Conservation (phyloP, 2,329 filamentous ascomycete species). For the Pestalotiopsis sp. region DNA sequence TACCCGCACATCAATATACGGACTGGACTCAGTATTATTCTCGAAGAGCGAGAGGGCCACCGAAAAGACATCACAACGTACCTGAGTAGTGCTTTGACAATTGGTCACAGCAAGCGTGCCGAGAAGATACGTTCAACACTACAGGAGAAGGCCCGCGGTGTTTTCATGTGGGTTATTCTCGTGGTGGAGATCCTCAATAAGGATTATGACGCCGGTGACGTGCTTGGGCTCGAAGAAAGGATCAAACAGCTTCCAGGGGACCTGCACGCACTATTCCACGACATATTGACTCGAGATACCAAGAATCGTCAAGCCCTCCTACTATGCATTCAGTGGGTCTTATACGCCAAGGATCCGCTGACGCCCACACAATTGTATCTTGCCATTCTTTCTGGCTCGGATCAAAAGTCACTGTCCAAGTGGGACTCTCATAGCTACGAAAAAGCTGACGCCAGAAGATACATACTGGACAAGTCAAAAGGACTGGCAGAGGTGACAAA, state of each 20-base stretch:
- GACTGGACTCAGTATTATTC: constrained; percentile 26
- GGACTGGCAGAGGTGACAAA: constrained; percentile 49
- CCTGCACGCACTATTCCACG: constrained; percentile 41
- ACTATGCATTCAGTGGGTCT: constrained; percentile 40
- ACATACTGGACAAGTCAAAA: constrained; percentile 47
- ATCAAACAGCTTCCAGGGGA: constrained; percentile 40
- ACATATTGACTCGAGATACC: constrained; percentile 39
- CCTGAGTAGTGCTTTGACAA: constrained; percentile 30
- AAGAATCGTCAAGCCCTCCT: constrained; percentile 32
- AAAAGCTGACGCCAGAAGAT: constrained; percentile 28
- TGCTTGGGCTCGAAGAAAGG: constrained; percentile 30
- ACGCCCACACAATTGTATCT: constrained; percentile 38
- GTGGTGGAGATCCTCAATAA: constrained; percentile 47
- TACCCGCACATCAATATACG: constrained; percentile 35
- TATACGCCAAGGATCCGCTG: constrained; percentile 40
- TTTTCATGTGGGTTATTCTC: constrained; percentile 49
- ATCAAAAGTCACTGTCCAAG: constrained; percentile 20
- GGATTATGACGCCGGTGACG: constrained; percentile 35
- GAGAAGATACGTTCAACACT: constrained; percentile 33
- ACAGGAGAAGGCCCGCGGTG: constrained; percentile 37
- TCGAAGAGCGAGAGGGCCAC: constrained; percentile 33
- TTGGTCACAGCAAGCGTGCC: constrained; percentile 21
- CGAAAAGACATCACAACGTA: constrained; percentile 35
- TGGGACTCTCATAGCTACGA: constrained; percentile 24
- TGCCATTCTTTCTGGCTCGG: constrained; percentile 32